Evolutionary conservation across 2,329 filamentous ascomycete genomes (phyloP), one percentile per base, ranked within the genome.

Genomic region (Colletotrichum sp.): DNA sequence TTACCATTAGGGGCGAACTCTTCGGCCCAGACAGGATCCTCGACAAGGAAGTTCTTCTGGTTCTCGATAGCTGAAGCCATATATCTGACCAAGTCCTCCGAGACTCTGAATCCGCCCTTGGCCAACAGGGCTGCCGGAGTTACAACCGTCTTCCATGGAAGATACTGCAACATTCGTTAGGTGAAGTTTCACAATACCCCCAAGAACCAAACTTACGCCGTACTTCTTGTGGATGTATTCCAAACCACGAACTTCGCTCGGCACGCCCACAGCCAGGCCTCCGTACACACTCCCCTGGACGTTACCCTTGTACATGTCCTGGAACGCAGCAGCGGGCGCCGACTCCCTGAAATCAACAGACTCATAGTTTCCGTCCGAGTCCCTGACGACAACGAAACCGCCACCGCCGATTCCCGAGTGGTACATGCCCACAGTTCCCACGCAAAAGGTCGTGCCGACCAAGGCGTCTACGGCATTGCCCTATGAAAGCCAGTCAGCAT

Each of bases 291-390:
- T 96, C 2, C 90, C 92, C 3, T 88, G 84, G 1, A 90, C 87
- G 78, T 97, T 93, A 71, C 92, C 92, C 74, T 91, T 89, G 83
- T 94, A 98, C 96, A 98, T 98, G 80, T 98, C 91, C 83, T 96
- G 89, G 78, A 90, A 93, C 0, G 96, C 94, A 0, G 95, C 94
- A 0, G 93, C 94, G 1, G 96, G 96, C 0, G 96, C 96, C 0
- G 94, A 92, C 83, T 98, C 96, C 63, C 96, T 90, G 82, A 98
- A 98, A 84, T 98, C 96, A 79, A 98, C 92, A 74, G 93, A 93
- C 81, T 98, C 95, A 82, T 96, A 98, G 22, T 88, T 87, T n/a
- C 95, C 95, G 74, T 95, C 88, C 19, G 91, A 86, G 39, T 91
- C 89, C 64, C 95, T 92, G 7, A 98, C 91, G 7, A 98, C 88